Evolutionary conservation across 1,139 yeast genomes (phyloP), one percentile per base, ranked within the genome.

Genomic region (Magnusiomyces ingens): DNA sequence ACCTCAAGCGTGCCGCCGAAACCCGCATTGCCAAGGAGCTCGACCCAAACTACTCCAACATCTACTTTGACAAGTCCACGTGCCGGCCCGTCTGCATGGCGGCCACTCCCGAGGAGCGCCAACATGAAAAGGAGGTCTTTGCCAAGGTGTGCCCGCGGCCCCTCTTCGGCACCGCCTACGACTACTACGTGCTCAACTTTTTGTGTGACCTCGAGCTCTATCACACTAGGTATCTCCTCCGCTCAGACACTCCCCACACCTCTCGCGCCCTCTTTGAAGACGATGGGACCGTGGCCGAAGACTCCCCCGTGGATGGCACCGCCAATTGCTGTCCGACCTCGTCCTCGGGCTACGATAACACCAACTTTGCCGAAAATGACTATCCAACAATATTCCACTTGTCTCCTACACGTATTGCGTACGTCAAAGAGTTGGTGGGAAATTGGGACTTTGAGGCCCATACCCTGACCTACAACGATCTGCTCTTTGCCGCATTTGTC

Each of bases 381-480:
- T 36, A 49, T 13, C 29, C 42, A 13, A 36, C 48, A 13, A 45
- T 52, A 21, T 52, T 52, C 26, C 41, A 52, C 18, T 22, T 52
- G 19, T 26, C 56, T 19, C 40, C 37, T n/a, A 41, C 19, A 13
- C 46, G 40, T 36, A 22, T 45, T 47, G 26, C 29, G 17, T n/a
- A 44, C 13, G 55, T 52, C 2, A 35, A 26, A 12, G 8, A 26
- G 18, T 38, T 45, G 12, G 38, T 52, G 13, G 50, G 51, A 19
- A 42, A 42, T 11, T 66, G 69, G 69, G 78, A 80, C 53, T 85
- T 85, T 64, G 83, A 84, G 18, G 88, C 91, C 1, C 90, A 84
- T 66, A 80, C 80, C 61, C 70, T 84, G 49, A 64, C 78, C n/a
- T 77, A 78, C 63, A 88, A 84, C 65, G 94, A 86, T 65, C 75